phyloP scores from a whole-genome alignment of 1,284 basidiomycete genomes.

The Chondrostereum purpureum region DNA sequence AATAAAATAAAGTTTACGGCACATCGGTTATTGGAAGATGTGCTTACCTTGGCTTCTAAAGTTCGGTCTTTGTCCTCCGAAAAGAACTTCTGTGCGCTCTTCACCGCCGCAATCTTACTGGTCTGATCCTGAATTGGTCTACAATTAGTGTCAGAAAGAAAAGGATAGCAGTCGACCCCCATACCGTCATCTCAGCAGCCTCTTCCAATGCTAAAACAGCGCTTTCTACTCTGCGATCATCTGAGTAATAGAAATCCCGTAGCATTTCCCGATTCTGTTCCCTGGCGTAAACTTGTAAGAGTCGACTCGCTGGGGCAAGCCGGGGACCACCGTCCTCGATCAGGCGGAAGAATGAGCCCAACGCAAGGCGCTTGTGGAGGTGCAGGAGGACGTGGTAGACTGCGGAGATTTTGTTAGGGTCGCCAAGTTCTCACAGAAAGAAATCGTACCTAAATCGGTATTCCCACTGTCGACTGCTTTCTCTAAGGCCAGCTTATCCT shows the following conservation, averaged over 20 bases:
- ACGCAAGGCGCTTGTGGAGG: conserved; percentile 73
- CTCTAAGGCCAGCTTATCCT: conserved; percentile 81
- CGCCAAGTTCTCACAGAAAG: background rate
- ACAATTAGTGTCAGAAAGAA: conserved; percentile 5
- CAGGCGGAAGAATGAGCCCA: conserved; percentile 92
- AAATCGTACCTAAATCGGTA: conserved; percentile 77
- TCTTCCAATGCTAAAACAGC: conserved; percentile 84
- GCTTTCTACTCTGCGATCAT: conserved; percentile 90
- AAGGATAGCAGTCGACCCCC: conserved; percentile 19
- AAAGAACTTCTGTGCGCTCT: conserved; percentile 86
- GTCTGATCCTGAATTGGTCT: conserved; percentile 61
- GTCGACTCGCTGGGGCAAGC: conserved; percentile 65
- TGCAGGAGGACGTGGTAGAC: conserved; percentile 90
- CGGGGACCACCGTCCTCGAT: conserved; percentile 82
- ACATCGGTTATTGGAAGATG: conserved; percentile 3
- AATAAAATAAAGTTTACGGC: conserved; percentile 1
- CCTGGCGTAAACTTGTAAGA: conserved; percentile 84
- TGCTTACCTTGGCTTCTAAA: conserved; percentile 84
- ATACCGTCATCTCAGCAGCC: conserved; percentile 55
- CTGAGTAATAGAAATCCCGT: conserved; percentile 96
- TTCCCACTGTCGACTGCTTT: conserved; percentile 95
- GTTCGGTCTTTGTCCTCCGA: conserved; percentile 86
- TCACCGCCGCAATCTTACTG: conserved; percentile 67
- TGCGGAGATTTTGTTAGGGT: conserved; percentile 23
- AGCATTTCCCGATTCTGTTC: conserved; percentile 90